Conservation (phyloP, 2,329 filamentous ascomycete species). For the Cladosporium sp. region DNA sequence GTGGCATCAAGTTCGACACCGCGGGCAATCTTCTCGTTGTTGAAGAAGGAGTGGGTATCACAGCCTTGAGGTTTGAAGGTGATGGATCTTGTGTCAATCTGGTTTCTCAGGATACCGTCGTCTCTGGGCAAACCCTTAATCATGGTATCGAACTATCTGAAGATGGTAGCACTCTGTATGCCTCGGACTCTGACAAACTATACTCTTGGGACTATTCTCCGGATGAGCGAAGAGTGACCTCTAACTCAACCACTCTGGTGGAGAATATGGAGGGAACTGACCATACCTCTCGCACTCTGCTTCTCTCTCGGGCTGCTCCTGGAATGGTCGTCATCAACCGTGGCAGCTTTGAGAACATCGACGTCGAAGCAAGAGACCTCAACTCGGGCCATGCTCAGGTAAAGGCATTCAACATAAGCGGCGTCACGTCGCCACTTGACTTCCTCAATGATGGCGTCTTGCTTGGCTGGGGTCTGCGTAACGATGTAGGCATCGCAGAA, state of each 20-base stretch:
- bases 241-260: conserved; percentile 52
- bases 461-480: conserved; percentile 66
- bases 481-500: conserved; percentile 68
- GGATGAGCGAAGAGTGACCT: conserved; percentile 36
- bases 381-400: conserved; percentile 62
- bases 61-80: conserved; percentile 22
- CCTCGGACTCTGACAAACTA: conserved; percentile 56
- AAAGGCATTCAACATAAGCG: conserved; percentile 54
- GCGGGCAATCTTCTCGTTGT: conserved; percentile 48
- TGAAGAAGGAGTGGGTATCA: conserved; percentile 33
- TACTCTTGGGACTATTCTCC: conserved; percentile 59
- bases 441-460: conserved; percentile 49
- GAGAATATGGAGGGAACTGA: conserved; percentile 58
- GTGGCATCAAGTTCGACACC: conserved; percentile 46
- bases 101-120: conserved; percentile 21
- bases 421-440: conserved; percentile 36
- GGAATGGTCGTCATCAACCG: conserved; percentile 61
- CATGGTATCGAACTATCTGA: conserved; percentile 47
- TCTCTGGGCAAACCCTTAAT: conserved; percentile 38
- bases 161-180: conserved; percentile 50
- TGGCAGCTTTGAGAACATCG: conserved; percentile 61
- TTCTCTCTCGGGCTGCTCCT: conserved; percentile 53
- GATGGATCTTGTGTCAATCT: conserved; percentile 24
- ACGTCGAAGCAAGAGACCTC: conserved; percentile 49
- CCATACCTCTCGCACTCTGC: conserved; percentile 63